A percentile compares a stretch with the other conserved stretches of the same genome.
These are phyloP conservation scores for Themeda triandra DNA, from an alignment of 176 grass and related monocot species.

Conservation along the genomic window DNA sequence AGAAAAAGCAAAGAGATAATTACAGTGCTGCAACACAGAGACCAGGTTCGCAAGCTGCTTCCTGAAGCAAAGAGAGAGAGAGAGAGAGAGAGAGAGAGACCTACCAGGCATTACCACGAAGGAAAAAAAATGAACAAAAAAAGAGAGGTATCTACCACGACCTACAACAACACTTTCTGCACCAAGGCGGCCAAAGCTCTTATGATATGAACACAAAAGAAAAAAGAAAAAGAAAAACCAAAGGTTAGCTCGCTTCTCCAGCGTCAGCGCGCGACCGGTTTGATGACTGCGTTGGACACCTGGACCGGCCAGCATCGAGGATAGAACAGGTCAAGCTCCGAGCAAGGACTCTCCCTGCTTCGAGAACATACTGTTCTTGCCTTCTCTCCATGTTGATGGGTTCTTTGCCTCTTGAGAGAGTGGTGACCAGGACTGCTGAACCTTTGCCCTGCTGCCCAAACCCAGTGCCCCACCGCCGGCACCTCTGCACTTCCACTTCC, in stretches of 20 bases:
- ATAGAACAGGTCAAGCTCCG: conserved; percentile 17
- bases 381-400: background rate
- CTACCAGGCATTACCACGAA: background rate
- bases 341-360: background rate
- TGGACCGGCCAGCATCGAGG: background rate
- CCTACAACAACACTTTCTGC: conserved; percentile 22
- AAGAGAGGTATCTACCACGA: background rate
- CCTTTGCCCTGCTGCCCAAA: background rate
- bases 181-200: conserved; percentile 18
- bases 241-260: conserved; percentile 20
- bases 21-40: background rate
- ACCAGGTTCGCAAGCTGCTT: conserved; percentile 22
- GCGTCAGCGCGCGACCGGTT: background rate
- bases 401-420: background rate
- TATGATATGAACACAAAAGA: conserved; percentile 21
- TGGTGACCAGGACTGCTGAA: background rate
- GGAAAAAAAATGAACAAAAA: no score
- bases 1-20: background rate
- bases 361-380: background rate
- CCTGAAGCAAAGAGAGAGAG: conserved; percentile 10
- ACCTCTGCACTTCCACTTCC: background rate
- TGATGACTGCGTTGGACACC: background rate
- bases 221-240: background rate
- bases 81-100: background rate
- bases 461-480: background rate